Evolutionary conservation across 2,329 filamentous ascomycete genomes (phyloP), one percentile per base, ranked within the genome.

Genomic region (Aspergillus pseudonomiae): DNA sequence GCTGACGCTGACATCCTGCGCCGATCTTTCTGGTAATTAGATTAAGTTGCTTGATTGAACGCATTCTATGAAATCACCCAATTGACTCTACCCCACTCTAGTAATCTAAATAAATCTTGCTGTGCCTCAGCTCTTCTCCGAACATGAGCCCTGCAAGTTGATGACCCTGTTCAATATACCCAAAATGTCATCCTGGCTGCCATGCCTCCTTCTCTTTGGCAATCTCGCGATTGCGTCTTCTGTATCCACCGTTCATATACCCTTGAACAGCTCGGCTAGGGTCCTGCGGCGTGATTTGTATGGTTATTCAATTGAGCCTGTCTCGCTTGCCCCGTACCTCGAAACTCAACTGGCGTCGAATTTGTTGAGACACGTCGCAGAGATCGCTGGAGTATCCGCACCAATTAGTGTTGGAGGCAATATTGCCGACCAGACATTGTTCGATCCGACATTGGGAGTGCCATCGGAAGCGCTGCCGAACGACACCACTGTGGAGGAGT

Each of bases 241-340:
- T 11, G 16, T 57, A 12, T 50, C 53, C 2, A 57, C 57, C 1
- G 30, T 63, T 6, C 12, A 30, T 12, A 30, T 63, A 24, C 57
- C 61, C 16, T 6, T 41, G 30, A 52, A 55, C 14, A 14, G 4
- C 10, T 52, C 61, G 3, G 6, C 28, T 2, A 39, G 39, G 9
- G 14, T 57, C 19, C 50, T 63, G 10, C 30, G 61, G 30, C 52
- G 48, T 19, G 61, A 63, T 45, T 21, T 54, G 10, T 63, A 63
- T 34, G 61, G 61, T 1, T 63, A 63, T 50, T 63, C 61, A 4
- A 60, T 63, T n/a, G 61, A 63, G 6, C 61, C 61, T 5, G 56
- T 52, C 1, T 63, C 61, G 2, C 12, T 60, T 24, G 28, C 16
- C 2, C 61, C 61, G 3, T 63, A 60, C 41, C 34, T 63, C 4